Evolutionary conservation across 441 rosid species (phyloP).

Genomic region (Euphorbia celastroides): DNA sequence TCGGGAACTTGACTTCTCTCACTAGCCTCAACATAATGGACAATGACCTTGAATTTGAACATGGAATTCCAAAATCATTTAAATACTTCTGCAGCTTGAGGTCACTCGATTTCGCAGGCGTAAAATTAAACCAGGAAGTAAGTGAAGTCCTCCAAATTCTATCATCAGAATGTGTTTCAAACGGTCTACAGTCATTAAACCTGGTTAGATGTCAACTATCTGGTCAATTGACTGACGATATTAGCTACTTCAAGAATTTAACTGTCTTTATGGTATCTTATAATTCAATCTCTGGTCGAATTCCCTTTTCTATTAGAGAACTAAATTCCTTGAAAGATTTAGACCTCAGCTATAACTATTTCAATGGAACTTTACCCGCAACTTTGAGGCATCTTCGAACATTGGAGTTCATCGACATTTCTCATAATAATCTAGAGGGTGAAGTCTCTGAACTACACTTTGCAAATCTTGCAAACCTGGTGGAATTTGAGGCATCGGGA

Average conservation of each 20-base stretch:
- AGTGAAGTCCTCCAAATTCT: too few species aligned
- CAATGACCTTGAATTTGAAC: neutral
- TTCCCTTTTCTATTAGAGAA: neutral
- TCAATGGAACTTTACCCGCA: too few species aligned
- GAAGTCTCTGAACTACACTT: neutral
- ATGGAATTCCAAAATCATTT: neutral
- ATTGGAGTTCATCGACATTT: too few species aligned
- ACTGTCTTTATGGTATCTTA: neutral
- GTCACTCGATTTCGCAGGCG: neutral
- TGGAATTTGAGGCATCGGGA: neutral
- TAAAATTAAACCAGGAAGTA: neutral
- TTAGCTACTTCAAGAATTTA: neutral
- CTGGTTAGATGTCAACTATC: too few species aligned
- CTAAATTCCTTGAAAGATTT: too few species aligned
- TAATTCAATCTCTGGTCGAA: neutral
- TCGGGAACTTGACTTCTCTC: slow-evolving; percentile 11
- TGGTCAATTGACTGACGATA: too few species aligned
- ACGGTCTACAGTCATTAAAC: too few species aligned
- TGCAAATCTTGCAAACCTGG: neutral
- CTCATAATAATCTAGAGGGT: neutral
- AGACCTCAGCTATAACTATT: too few species aligned
- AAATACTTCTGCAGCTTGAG: slow-evolving; percentile 1
- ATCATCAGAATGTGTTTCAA: too few species aligned
- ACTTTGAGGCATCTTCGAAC: too few species aligned
- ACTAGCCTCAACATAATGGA: neutral